Base-by-base conservation (phyloP, 2,329 filamentous ascomycete species). In the Neonectria hederae region DNA sequence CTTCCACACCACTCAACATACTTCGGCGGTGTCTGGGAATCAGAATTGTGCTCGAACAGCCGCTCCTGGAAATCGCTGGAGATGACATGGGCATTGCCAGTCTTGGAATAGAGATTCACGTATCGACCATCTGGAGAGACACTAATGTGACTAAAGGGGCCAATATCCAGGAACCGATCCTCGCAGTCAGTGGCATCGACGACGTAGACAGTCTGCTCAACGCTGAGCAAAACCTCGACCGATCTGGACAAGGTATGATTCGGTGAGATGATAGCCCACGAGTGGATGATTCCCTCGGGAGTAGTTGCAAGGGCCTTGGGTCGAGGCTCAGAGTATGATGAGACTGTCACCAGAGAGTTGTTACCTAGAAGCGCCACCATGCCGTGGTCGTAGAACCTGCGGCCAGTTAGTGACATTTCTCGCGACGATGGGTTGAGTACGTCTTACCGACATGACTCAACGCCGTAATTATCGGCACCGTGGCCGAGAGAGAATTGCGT, bases 1-100 rank as follows among this genome's bases (percentile, higher is more conserved):
- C 96, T 95, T 5, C 96, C 96, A 77, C 96, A 99, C 96, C 96
- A 99, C 73, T 96, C 91, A 65, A 99, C 86, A 68, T 96, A 93
- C 72, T 93, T 91, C 4, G 96, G 96, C 1, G 90, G 86, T 5
- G 93, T 97, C 77, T 91, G 91, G 10, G 93, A 94, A 70, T 90
- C 90, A 1, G 94, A 95, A 74, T 97, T 90, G 76, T 98, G 95
- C 79, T 98, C 94, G 76, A 94, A 95, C 66, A 97, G 84, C 62
- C 94, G 90, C 74, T 92, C 94, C 76, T 97, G 94, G 77, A 98
- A 98, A 77, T 99, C 95, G 74, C 93, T 95, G 52, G 93, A 96
- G 55, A 98, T 94, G 28, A 99, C 92, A 85, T 96, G 97, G 21
- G 96, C 89, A 70, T 90, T 94, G 62, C 94, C 93, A 65, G 93